Evolutionary conservation across 331 rosid species (phyloP).

Genomic region (Cydonia oblonga): DNA sequence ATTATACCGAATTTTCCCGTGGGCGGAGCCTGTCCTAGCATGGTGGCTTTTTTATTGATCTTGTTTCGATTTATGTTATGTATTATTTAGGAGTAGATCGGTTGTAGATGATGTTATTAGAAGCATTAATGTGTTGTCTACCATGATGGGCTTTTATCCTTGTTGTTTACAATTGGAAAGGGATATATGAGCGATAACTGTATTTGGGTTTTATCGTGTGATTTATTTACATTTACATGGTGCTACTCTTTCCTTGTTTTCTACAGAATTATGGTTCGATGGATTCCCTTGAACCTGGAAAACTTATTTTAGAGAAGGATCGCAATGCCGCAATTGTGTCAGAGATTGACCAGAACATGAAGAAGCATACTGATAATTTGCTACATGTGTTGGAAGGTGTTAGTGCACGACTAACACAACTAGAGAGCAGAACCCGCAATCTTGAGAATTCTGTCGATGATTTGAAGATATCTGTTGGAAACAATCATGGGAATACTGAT

Average conservation of each 20-base stretch:
- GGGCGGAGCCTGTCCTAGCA: not conserved
- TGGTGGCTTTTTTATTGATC: not conserved
- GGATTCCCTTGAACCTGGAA: conserved; percentile 59
- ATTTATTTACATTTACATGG: not conserved
- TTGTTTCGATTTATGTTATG: not conserved
- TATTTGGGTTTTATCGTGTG: not conserved
- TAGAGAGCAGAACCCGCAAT: conserved; percentile 65
- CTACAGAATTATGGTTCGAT: conserved; percentile 60
- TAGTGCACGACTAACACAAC: conserved; percentile 68
- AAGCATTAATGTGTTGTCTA: not conserved
- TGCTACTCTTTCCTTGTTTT: conserved; percentile 1
- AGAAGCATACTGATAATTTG: conserved; percentile 63
- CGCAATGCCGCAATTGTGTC: conserved; percentile 37
- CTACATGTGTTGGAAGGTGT: conserved; percentile 68
- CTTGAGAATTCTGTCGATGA: conserved; percentile 77
- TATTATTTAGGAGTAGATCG: not conserved
- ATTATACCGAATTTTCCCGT: not conserved
- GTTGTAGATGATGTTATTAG: not conserved
- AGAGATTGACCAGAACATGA: conserved; percentile 69
- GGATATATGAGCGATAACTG: not conserved
- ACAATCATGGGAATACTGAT: not conserved
- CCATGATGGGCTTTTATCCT: not conserved
- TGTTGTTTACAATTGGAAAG: not conserved
- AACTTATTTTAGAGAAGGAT: conserved; percentile 44
- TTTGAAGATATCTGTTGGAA: conserved; percentile 26